Base-by-base conservation (phyloP, 331 rosid species). In the Pyrus hybrid region DNA sequence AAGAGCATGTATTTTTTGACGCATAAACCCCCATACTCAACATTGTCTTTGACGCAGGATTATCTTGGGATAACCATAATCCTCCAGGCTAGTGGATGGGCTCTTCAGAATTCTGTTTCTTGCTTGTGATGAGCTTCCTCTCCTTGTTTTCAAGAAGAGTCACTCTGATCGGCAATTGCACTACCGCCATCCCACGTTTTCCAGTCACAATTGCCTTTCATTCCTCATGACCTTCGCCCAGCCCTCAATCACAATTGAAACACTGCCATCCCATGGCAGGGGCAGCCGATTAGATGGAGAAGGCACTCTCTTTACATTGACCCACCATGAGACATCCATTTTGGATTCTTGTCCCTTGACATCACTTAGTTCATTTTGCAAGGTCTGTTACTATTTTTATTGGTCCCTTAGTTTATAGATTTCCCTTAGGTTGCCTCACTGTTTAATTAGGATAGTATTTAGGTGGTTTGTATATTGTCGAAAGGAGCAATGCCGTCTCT, bases 41-140 rank as follows among this genome's bases (percentile, higher is more conserved):
- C 93, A 90, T 95, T 92, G 91, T 95, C 93, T 95, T 92, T 95
- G 98, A 85, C 93, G 99, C 99, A 95, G 99, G 99, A 87, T 89
- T 91, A 83, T 83, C 87, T 83, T 87, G 90, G 97, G 97, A 89
- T 85, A 83, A 85, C 92, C 98, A 88, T 87, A 76, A 82, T 80
- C 93, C 89, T 79, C 88, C 91, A 77, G 91, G 93, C 90, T 86
- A 87, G 90, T 83, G 97, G 94, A 86, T 88, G 93, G 85, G 92
- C 91, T 80, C 87, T 86, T 83, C 97, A 85, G 96, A 88, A 90
- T 76, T 83, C 78, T 57, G 71, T 88, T 74, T 79, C 90, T 86
- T 80, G 85, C 93, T 86, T 79, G 86, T 87, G 98, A 92, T 71
- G 79, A 75, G 90, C 90, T 68, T 82, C 88, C 87, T 88, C 91